These are phyloP conservation scores for Fistulifera pelliculosa DNA, from an alignment of 108 stramenopile species.

Conservation along the genomic window DNA sequence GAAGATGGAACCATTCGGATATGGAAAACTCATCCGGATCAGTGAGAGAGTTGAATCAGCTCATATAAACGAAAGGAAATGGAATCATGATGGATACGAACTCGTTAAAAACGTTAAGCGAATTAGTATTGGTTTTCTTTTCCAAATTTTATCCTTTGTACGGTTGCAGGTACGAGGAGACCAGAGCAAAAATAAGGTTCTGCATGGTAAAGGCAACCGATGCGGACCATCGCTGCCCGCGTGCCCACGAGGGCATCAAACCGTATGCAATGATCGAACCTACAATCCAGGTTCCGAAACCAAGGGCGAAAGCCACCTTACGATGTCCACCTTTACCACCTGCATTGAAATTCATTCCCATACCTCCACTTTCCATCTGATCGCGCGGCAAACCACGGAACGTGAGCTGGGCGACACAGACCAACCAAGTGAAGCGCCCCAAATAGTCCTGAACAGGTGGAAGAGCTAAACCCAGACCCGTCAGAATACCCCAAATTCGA, in stretches of 20 bases:
- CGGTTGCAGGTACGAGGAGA: conserved; percentile 37
- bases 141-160: conserved; percentile 36
- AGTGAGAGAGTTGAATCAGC: no score
- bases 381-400: conserved; percentile 71
- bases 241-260: conserved; percentile 32
- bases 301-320: conserved; percentile 41
- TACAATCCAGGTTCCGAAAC: conserved; percentile 19
- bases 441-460: conserved; percentile 55
- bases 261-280: conserved; percentile 24
- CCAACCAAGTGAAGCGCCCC: conserved; percentile 60
- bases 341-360: conserved; percentile 21
- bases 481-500: conserved; percentile 51
- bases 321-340: conserved; percentile 33
- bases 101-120: neutral
- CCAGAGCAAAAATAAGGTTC: conserved; percentile 27
- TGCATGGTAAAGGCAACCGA: conserved; percentile 56
- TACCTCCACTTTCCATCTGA: conserved; percentile 23
- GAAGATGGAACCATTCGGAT: conserved; percentile 99
- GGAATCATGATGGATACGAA: no score
- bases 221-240: conserved; percentile 45
- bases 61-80: no score
- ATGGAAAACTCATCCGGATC: conserved; percentile 66
- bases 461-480: conserved; percentile 44
- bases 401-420: conserved; percentile 67
- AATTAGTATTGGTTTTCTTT: neutral